Conservation (phyloP, 129 eudicot genomes). For the Flaveria sonorensis region DNA sequence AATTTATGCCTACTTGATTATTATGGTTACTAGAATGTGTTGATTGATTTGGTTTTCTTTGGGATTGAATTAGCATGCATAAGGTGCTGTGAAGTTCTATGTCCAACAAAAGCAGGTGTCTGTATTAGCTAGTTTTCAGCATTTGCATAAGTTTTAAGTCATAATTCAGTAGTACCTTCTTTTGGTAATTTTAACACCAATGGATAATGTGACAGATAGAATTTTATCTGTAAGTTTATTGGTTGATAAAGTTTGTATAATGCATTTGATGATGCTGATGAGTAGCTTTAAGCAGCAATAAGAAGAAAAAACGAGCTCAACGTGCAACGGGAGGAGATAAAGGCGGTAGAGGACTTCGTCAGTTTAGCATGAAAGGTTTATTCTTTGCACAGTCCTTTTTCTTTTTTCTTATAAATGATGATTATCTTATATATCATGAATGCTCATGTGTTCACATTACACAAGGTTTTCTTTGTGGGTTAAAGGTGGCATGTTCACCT, state of each 20-base stretch:
- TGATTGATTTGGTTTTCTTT: neutral
- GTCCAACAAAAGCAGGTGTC: neutral
- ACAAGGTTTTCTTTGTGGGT: neutral
- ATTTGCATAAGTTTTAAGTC: neutral
- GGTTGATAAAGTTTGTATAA: conserved; percentile 1
- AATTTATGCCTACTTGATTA: neutral
- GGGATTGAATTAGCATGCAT: neutral
- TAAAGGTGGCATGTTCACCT: neutral
- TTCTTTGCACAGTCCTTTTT: neutral
- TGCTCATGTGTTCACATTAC: neutral
- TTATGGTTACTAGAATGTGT: neutral
- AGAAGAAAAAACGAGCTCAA: conserved; percentile 83
- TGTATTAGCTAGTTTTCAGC: conserved; percentile 4
- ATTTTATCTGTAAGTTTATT: neutral
- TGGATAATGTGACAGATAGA: neutral
- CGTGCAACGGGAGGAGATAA: conserved; percentile 84
- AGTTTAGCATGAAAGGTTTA: conserved; percentile 95
- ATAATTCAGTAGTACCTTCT: neutral
- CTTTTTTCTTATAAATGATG: neutral
- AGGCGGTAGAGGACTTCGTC: conserved; percentile 89
- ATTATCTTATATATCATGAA: neutral
- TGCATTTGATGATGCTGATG: conserved; percentile 16
- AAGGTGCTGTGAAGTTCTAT: neutral
- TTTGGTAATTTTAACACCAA: neutral
- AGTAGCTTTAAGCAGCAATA: conserved; percentile 45